Conservation (phyloP, 352 stramenopile genomes). For the Phytophthora palmivora region DNA sequence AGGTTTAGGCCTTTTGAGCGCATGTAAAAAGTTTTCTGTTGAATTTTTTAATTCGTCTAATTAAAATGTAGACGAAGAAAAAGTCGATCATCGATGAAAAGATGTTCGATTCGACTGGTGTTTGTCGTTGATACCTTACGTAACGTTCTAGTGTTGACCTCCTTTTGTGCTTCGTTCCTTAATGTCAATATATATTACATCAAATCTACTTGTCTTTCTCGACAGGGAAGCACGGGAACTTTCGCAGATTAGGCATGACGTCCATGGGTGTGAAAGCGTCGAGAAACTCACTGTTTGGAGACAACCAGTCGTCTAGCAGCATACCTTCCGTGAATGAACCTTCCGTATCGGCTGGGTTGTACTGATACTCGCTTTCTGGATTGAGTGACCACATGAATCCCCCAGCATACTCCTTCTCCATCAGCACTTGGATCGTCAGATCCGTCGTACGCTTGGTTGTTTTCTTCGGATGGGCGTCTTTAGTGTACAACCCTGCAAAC, state of each 20-base stretch:
- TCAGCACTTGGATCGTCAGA: slow-evolving; percentile 70
- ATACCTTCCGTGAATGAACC: slow-evolving; percentile 77
- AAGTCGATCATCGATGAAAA: no score
- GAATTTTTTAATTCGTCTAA: no score
- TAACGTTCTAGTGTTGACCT: no score
- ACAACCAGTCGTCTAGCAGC: slow-evolving; percentile 80
- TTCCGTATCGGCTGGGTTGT: slow-evolving; percentile 67
- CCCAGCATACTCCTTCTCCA: slow-evolving; percentile 68
- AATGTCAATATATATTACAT: background rate
- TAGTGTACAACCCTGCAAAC: slow-evolving; percentile 77
- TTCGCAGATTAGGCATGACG: slow-evolving; percentile 60
- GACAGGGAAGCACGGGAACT: slow-evolving; percentile 70
- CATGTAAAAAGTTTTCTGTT: no score
- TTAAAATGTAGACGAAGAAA: no score
- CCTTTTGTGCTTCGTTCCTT: no score
- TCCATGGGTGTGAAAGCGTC: slow-evolving; percentile 75
- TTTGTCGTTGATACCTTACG: no score
- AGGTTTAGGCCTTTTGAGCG: no score
- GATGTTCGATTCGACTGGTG: no score
- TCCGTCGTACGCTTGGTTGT: slow-evolving; percentile 82
- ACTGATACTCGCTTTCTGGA: slow-evolving; percentile 78
- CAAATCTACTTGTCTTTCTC: slow-evolving; percentile 16
- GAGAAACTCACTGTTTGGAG: slow-evolving; percentile 74
- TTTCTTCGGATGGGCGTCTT: slow-evolving; percentile 67
- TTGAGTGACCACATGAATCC: slow-evolving; percentile 90